Base-by-base conservation (phyloP, 1,139 yeast genomes). In the Insectozyma bohioensis region DNA sequence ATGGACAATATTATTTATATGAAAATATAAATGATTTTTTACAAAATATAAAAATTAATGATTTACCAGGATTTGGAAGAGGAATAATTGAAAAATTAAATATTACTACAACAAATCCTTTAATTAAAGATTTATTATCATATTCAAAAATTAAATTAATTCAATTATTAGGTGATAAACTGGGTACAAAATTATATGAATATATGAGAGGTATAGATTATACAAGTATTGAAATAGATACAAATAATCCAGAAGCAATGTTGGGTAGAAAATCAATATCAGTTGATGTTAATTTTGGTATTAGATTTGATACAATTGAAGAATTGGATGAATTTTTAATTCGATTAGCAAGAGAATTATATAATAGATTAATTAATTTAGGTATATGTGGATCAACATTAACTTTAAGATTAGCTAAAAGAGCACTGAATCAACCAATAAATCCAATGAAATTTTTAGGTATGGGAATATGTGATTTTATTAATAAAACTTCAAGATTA, bases 271-370 rank as follows among this genome's bases (percentile, higher is more conserved):
- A 86, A 47, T 75, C 95, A 0, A 73, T 92, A 0, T 87, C 95
- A 0, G 86, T 87, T 8, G 97, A 92, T 54, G 84, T 92, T 20
- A 86, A 88, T 42, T 92, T 87, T 81, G 97, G 96, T 0, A 85
- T 92, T 0, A 55, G 97, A 33, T 84, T 90, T 41, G 74, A 77
- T 18, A 64, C 62, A 0, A 65, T 72, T 15, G 55, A 57, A 1
- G 86, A 90, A 46, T 75, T 83, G 16, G 90, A 82, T 39, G 49
- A 41, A 4, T 92, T 92, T 50, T 52, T 86, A 12, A 61, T 67
- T 30, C 60, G 76, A 22, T 58, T 90, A 31, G 66, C 83, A 0
- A 59, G 60, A 20, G 96, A 88, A 48, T 52, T 92, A 34, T 61
- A 72, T 35, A 44, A 58, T 1, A 64, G 95, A 36, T 53, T 87